Evolutionary conservation across 208 protist species (phyloP).

Genomic region (Acanthamoeba castellanii): DNA sequence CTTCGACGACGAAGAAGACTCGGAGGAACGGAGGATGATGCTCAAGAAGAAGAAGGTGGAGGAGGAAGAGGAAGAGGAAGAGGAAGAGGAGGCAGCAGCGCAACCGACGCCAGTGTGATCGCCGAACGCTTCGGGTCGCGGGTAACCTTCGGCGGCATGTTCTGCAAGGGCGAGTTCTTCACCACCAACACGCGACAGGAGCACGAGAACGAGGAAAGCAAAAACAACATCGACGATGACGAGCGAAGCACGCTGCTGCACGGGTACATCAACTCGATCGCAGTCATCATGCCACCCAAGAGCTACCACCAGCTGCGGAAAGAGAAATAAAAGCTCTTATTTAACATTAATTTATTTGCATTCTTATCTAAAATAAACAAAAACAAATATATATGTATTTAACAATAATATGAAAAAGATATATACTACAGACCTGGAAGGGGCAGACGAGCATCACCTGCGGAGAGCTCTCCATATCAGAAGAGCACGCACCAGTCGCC

Average conservation of each 20-base stretch:
- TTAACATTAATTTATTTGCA: too few relatives aligned
- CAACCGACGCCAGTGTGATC: neutral
- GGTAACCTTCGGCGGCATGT: slow-evolving; percentile 37
- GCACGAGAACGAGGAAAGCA: neutral
- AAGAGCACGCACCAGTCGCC: neutral
- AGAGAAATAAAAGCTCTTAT: neutral
- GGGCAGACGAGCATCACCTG: too few relatives aligned
- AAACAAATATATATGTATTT: neutral
- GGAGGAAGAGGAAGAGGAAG: neutral
- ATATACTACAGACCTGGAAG: too few relatives aligned
- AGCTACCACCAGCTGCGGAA: slow-evolving; percentile 34
- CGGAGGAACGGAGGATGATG: neutral
- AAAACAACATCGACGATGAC: neutral
- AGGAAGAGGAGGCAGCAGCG: neutral
- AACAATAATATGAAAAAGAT: neutral
- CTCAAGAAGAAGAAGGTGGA: neutral
- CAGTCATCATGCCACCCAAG: slow-evolving; percentile 11
- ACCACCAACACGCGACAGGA: neutral
- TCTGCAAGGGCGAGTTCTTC: slow-evolving; percentile 63
- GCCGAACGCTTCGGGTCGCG: neutral
- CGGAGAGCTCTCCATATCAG: neutral
- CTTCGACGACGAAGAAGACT: neutral
- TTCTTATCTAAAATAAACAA: neutral
- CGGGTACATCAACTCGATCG: slow-evolving; percentile 42
- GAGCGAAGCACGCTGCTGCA: slow-evolving; percentile 26